phyloP scores from a whole-genome alignment of 768 basidiomycete genomes.

The Aureoboletus auriporus region DNA sequence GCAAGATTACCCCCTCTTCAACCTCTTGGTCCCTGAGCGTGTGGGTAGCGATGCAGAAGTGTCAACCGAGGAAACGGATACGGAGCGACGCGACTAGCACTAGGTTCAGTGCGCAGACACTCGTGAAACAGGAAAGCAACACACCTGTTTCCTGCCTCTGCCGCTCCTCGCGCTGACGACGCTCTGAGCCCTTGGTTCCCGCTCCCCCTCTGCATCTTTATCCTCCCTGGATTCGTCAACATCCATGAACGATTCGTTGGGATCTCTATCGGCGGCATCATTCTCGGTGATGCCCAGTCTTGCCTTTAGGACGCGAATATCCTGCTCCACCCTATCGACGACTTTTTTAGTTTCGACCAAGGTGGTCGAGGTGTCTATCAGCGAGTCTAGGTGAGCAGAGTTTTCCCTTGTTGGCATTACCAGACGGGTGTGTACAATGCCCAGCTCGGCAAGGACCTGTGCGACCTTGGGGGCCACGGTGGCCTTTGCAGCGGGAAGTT shows the following conservation, averaged over 20 bases:
- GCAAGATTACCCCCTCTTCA: conserved; percentile 44
- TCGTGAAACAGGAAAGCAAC: neutral
- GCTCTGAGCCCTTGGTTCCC: conserved; percentile 62
- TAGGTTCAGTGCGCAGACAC: neutral
- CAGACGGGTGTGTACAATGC: conserved; percentile 65
- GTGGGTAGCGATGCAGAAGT: conserved; percentile 51
- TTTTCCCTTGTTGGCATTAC: conserved; percentile 95
- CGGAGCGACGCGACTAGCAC: conserved; percentile 53
- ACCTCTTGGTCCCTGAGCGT: conserved; percentile 52
- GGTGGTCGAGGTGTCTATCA: conserved; percentile 66
- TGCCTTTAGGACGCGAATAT: conserved; percentile 67
- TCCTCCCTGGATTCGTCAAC: conserved; percentile 41
- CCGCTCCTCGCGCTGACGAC: conserved; percentile 55
- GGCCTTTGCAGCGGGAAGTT: conserved; percentile 76
- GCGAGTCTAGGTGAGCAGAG: conserved; percentile 62
- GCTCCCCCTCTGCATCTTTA: conserved; percentile 21
- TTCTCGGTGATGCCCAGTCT: conserved; percentile 53
- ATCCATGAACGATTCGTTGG: conserved; percentile 45
- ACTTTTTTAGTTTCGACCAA: conserved; percentile 88
- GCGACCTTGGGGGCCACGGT: conserved; percentile 72
- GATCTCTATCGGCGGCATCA: conserved; percentile 37
- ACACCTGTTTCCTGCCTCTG: conserved; percentile 57
- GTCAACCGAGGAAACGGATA: conserved; percentile 76
- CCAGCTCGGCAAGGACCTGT: conserved; percentile 72
- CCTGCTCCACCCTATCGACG: conserved; percentile 83